Evolutionary conservation across 768 basidiomycete genomes (phyloP).

Genomic region (Basidioascus undulatus): DNA sequence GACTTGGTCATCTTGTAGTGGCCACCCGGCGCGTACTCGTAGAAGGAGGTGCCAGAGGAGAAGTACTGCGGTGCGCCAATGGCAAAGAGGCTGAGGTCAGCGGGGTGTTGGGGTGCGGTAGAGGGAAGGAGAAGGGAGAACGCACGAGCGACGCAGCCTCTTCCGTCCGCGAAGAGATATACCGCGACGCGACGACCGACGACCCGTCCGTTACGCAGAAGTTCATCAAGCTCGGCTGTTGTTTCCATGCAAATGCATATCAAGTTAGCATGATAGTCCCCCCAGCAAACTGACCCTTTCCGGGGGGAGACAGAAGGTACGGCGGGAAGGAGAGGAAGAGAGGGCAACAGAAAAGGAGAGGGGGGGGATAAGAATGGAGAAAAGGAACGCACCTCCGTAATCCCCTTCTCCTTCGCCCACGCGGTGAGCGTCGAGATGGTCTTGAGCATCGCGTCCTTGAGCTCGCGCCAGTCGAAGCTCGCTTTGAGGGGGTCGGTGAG

Average conservation of each 20-base stretch:
- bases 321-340: too few relatives aligned
- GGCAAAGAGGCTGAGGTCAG: too few relatives aligned
- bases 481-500: too few relatives aligned
- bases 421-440: conserved; percentile 59
- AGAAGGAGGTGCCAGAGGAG: conserved; percentile 82
- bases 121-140: too few relatives aligned
- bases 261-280: too few relatives aligned
- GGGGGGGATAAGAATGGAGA: too few relatives aligned
- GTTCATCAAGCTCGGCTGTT: conserved; percentile 68
- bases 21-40: conserved; percentile 65
- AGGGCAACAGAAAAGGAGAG: too few relatives aligned
- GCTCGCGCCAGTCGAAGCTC: too few relatives aligned
- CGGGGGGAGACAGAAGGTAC: too few relatives aligned
- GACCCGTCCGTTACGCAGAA: conserved; percentile 92
- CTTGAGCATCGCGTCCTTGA: conserved; percentile 67
- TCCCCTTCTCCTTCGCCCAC: conserved; percentile 43
- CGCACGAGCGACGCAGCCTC: conserved; percentile 73
- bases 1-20: conserved; percentile 88
- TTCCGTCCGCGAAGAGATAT: conserved; percentile 72
- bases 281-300: too few relatives aligned
- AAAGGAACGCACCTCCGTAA: conserved; percentile 28
- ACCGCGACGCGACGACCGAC: conserved; percentile 77
- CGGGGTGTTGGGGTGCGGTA: too few relatives aligned
- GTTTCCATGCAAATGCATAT: background rate
- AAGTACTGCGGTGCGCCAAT: conserved; percentile 79